Base-by-base conservation (phyloP, 495 filamentous ascomycete genomes). In the Tuber borchii region DNA sequence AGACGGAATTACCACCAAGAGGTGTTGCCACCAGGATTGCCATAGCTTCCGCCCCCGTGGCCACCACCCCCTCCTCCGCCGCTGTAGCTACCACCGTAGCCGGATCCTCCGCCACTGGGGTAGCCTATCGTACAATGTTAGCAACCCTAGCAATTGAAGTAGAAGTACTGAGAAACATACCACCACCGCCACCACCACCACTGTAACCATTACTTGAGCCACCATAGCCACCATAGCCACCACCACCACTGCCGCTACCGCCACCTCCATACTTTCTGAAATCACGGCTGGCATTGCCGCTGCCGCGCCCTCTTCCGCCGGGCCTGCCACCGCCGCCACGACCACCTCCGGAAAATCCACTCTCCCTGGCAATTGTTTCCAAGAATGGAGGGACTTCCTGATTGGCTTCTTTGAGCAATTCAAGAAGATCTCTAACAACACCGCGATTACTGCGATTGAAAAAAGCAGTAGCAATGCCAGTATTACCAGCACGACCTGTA, bases 361-460 rank as follows among this genome's bases (percentile, higher is more conserved):
- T 91, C 86, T 97, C 95, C 76, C 95, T 93, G 82, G 95, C 94
- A 86, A 97, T 96, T 83, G 91, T 94, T 88, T 98, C 95, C 42
- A 99, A 86, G 89, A 98, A 99, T 43, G 86, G 84, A 42, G 95
- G 95, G 75, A 98, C 90, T 81, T 97, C 95, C 84, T 99, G 95
- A 86, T 98, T 95, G 76, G 95, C 95, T 83, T 99, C 95, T 87
- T 98, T 97, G 74, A 99, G 88, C 43, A 99, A 90, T 48, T 99
- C 96, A 79, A 99, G 89, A 72, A 99, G 88, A 83, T 98, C 96
- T 71, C 93, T 91, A 71, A 97, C 95, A 78, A 99, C 92, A 85
- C 94, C 95, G 78, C 95, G 93, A 89, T 99, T 99, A 81, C 94
- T 94, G 83, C 95, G 95, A 90, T 99, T 99, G 90, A 97, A 98